A percentile compares a stretch with the other conserved stretches of the same genome.
Evolutionary conservation across 139 green algal genomes (phyloP).

Genomic region (Chlorella ohadii): DNA sequence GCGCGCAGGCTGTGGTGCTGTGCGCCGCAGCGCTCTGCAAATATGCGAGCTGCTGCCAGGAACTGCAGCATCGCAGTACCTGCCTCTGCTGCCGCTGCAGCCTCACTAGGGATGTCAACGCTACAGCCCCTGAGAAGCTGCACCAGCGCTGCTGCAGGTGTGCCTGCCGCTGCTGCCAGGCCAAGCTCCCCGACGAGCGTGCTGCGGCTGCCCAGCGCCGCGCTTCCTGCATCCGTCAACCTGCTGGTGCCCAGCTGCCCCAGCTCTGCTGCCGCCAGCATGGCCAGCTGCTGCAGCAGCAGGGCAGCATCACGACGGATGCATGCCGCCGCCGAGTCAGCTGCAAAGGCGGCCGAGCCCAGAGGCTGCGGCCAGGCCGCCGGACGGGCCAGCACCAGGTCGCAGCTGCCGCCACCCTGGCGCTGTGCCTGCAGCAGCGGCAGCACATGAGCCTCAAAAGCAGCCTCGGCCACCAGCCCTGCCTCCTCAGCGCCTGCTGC

Average conservation of each 20-base stretch:
- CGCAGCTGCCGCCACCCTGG: not conserved
- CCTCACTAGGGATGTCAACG: not conserved
- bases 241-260: not conserved
- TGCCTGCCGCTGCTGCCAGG: not conserved
- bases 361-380: slow-evolving; percentile 47
- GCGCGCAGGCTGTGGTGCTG: not conserved
- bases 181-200: not conserved
- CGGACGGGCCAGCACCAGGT: slow-evolving; percentile 36
- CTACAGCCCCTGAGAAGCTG: not conserved
- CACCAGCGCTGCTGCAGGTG: not conserved
- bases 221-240: not conserved
- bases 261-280: not conserved
- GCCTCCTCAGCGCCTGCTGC: not conserved
- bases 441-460: slow-evolving; percentile 25
- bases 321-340: slow-evolving; percentile 10
- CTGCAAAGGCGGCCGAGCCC: slow-evolving; percentile 23
- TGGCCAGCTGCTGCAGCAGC: slow-evolving; percentile 23
- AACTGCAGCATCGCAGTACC: not conserved
- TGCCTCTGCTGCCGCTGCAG: not conserved
- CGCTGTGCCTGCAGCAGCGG: not conserved
- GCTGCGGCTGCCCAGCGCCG: not conserved
- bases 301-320: slow-evolving; percentile 47
- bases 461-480: not conserved
- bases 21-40: slow-evolving; percentile 43
- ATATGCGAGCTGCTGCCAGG: slow-evolving; percentile 44